Evolutionary conservation across 2,329 filamentous ascomycete species (phyloP), one percentile per base, ranked within the genome.

Genomic region (Nemania sp.): DNA sequence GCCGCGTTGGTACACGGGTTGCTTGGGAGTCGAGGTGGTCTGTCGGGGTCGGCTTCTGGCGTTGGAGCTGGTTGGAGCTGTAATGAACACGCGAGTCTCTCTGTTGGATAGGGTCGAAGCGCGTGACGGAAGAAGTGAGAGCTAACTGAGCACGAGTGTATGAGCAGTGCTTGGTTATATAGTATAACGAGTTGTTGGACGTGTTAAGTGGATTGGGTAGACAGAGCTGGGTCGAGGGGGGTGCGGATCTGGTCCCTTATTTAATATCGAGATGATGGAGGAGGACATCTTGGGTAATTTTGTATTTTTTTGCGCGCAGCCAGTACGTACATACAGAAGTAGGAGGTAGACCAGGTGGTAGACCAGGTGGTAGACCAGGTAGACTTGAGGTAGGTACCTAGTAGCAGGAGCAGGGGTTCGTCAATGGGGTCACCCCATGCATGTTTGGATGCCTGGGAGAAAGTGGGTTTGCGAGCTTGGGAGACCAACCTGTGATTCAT

Each of bases 401-500:
- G 69, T 66, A 43, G 70, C 72, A 71, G 69, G 66, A 43, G 70
- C 72, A 71, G 66, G 73, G 73, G 70, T 70, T 67, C 62, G 35
- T 55, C 24, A 15, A 54, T 66, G 51, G 47, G 29, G 1, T 49
- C 13, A 51, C 59, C 38, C n/a, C 64, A 35, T 57, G 53, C 47
- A 41, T 29, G 53, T 27, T 68, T 62, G 66, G 63, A 62, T 66
- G 69, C 66, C 63, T 71, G 32, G 64, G 51, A 57, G 5, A n/a
- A n/a, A n/a, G n/a, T n/a, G n/a, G n/a, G n/a, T n/a, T n/a, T n/a
- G n/a, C n/a, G n/a, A n/a, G n/a, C n/a, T n/a, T n/a, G n/a, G n/a
- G 61, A 56, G 15, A 64, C 70, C 74, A 72, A 74, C 75, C 68
- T 73, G 72, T 75, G 73, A 76, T 53, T 69, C 70, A 65, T 59